These are phyloP conservation scores for Pulveroboletus frians DNA, from an alignment of 768 basidiomycete genomes.

Conservation along the genomic window DNA sequence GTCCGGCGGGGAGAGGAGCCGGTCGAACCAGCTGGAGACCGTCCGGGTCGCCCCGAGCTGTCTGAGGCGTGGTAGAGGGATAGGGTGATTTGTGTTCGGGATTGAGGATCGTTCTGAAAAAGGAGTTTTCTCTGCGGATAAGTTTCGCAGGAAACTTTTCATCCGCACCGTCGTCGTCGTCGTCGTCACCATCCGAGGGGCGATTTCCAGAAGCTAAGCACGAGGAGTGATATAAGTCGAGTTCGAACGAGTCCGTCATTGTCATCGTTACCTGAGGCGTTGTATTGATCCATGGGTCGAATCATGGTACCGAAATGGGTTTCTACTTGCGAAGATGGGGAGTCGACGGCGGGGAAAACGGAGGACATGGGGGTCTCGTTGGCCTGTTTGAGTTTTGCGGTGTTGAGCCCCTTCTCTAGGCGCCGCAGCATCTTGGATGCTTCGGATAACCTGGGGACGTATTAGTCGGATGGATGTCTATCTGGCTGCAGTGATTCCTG, in stretches of 20 bases:
- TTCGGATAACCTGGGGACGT: constrained; percentile 62
- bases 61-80: constrained; percentile 23
- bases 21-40: constrained; percentile 33
- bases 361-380: constrained; percentile 31
- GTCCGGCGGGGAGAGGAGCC: constrained; percentile 35
- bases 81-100: constrained; percentile 50
- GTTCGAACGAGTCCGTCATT: neutral
- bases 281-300: constrained; percentile 28
- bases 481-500: constrained; percentile 5
- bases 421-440: constrained; percentile 86
- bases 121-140: constrained; percentile 72
- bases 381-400: constrained; percentile 65
- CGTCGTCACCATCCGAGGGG: constrained; percentile 46
- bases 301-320: constrained; percentile 28
- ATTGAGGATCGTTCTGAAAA: constrained; percentile 81
- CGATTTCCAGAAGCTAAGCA: constrained; percentile 22
- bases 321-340: constrained; percentile 23
- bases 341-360: constrained; percentile 31
- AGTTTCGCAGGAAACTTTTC: constrained; percentile 73
- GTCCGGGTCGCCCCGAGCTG: constrained; percentile 33
- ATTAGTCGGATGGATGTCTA: constrained; percentile 1
- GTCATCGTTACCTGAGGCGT: constrained; percentile 23
- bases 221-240: constrained; percentile 6
- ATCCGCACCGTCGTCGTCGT: constrained; percentile 63
- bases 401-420: constrained; percentile 77